Base-by-base conservation (phyloP, 2,329 filamentous ascomycete species). In the Diaporthe eres region DNA sequence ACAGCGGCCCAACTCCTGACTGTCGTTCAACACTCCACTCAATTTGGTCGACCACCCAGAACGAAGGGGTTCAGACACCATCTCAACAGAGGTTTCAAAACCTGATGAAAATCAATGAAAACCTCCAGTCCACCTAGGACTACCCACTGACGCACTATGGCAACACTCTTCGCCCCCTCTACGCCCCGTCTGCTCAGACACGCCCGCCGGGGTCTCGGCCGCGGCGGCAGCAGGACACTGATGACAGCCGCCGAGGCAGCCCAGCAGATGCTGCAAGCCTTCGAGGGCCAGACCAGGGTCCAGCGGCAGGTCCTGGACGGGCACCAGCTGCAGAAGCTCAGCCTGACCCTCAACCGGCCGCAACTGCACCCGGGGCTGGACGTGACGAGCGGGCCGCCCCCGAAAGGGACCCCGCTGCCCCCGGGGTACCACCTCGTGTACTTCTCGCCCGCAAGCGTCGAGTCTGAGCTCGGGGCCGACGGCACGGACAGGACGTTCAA, bases 391-490 rank as follows among this genome's bases (percentile, higher is more conserved):
- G 73, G 81, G 0, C 74, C 86, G 0, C 86, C 88, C 0, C 78
- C 82, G 0, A 67, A 79, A 0, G 88, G 88, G 10, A 90, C 89
- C 0, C 86, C 87, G 0, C 76, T 93, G 1, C 91, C 91, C 0
- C 86, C 89, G 0, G 91, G 90, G 2, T 91, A 92, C 77, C 92
- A 93, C 79, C 85, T 93, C 0, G 88, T 88, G 0, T 93, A 93
- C 81, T 93, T 93, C 80, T 92, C 91, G 0, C 90, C 91, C 0
- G 83, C 84, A 0, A 88, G 88, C 6, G 77, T 89, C 0, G 91
- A 93, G 79, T 77, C 80, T 0, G 86, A 89, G 9, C 85, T 93
- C 0, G 91, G 91, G 0, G 77, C 81, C 0, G 92, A 94, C 80
- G 92, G 92, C 19, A 92, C 90, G 0, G 92, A 93, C 82, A 83